Conservation (phyloP, 495 filamentous ascomycete species). For the Tuber melanosporum region DNA sequence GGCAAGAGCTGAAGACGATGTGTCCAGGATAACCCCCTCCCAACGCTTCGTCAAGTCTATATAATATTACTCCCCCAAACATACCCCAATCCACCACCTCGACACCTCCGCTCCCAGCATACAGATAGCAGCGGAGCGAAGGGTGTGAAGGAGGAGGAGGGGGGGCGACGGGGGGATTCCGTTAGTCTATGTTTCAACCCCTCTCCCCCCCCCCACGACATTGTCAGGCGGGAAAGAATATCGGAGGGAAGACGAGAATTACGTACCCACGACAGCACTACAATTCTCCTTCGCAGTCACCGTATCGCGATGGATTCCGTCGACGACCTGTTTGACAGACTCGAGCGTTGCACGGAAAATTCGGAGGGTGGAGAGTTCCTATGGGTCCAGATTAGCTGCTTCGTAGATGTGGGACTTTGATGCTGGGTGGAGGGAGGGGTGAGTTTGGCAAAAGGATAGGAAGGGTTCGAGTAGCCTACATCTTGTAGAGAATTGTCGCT, state of each 20-base stretch:
- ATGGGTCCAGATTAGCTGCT: slow-evolving; percentile 2
- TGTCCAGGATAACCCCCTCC: slow-evolving; percentile 7
- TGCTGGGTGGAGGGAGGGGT: background rate
- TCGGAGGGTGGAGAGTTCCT: slow-evolving; percentile 39
- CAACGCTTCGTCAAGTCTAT: slow-evolving; percentile 11
- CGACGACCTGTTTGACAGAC: slow-evolving; percentile 37
- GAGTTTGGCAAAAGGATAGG: background rate
- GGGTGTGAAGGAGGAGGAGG: background rate
- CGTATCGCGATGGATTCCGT: slow-evolving; percentile 27
- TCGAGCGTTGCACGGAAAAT: slow-evolving; percentile 40
- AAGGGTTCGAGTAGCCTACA: slow-evolving; percentile 9
- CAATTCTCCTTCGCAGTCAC: slow-evolving; percentile 26
- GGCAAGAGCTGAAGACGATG: background rate
- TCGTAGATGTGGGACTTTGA: background rate
- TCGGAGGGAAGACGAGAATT: background rate
- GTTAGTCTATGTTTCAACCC: background rate
- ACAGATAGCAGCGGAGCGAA: background rate
- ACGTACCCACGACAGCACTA: slow-evolving; percentile 31
- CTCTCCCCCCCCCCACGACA: background rate
- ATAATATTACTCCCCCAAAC: background rate
- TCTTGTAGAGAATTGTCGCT: slow-evolving; percentile 31
- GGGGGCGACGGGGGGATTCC: background rate
- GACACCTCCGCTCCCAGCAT: background rate
- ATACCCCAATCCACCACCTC: background rate
- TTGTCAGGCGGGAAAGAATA: background rate